Evolutionary conservation across 78 protist species (phyloP), one percentile per base, ranked within the genome.

Genomic region (Dictyostelium purpureum): DNA sequence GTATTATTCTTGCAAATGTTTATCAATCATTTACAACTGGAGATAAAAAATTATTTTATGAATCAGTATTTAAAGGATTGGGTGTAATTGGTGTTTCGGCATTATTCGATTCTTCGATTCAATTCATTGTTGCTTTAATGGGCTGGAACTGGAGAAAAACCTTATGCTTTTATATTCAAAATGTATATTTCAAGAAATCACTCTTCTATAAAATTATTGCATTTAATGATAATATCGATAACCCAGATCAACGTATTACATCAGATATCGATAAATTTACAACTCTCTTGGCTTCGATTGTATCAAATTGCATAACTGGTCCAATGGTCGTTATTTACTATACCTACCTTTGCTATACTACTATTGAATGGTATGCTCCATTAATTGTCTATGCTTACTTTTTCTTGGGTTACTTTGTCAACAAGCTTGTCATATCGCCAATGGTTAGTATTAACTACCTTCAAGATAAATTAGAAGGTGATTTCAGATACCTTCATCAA

Each of bases 401-500:
- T 43, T 38, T 87, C 11, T 24, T 93, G 6, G 96, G 96, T 6
- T 83, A 77, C 31, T 52, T 81, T 51, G 28, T 66, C 0, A 93
- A 70, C 19, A 93, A 93, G 42, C 26, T 85, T 6, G 74, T 93
- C 6, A 81, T 82, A 79, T 79, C 89, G 1, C 96, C 96, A 28
- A 40, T 79, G 47, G 89, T 81, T 4, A 38, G 67, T 21, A 43
- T 77, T 2, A 51, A 74, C 45, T 93, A 33, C 70, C 63, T 66
- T 9, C 96, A 93, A 70, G 96, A 93, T 59, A 82, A 57, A n/a
- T 63, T 80, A 2, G 96, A 93, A 43, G 96, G 96, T 76, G 96
- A 93, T 65, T 93, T 93, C 66, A 49, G 96, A 6, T 93, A 87
- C 47, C 90, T 73, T 14, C 96, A 93, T 66, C 79, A 85, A 71